Evolutionary conservation across 2,329 filamentous ascomycete species (phyloP), one percentile per base, ranked within the genome.

Genomic region (Hysterium pulicare): DNA sequence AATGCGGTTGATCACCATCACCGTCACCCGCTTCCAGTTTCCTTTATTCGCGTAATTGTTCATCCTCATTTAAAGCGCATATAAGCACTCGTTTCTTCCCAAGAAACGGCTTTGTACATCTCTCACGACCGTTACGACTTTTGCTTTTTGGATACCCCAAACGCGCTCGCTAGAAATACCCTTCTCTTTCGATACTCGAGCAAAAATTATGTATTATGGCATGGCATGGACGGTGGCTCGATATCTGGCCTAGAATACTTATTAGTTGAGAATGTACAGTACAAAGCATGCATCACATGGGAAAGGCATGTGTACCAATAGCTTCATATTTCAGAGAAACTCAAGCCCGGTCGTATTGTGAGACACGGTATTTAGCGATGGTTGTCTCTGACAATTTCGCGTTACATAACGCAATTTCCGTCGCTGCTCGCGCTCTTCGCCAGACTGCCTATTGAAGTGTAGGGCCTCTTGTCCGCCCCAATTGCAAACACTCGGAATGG

Each of bases 1-100:
- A 64, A 45, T 67, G 63, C 47, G 56, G 59, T 40, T 67, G 55
- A 54, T 41, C n/a, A 13, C n/a, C 37, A 16, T 31, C 21, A 15
- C 19, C 28, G 23, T 11, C 20, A 13, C 15, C 30, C 13, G n/a
- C 8, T 13, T 31, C 10, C 28, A 31, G 16, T 6, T 22, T 22
- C 3, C 16, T 38, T 17, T 22, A 5, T n/a, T 22, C 9, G n/a
- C n/a, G n/a, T n/a, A n/a, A 23, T 22, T 6, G 20, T 24, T 22
- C n/a, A 23, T 17, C 21, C 19, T 13, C 4, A 31, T 20, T 22
- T 5, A 3, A 10, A 31, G 21, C 37, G 10, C 22, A 26, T 30
- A 15, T n/a, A n/a, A 11, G 2, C 20, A 38, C 23, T 38, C 36
- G 36, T 15, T 38, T 20, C 24, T 26, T n/a, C 23, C 13, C 13